A percentile compares a stretch with the other conserved stretches of the same genome.
Conservation (phyloP, 768 basidiomycete genomes). For the Trametes meyenii region DNA sequence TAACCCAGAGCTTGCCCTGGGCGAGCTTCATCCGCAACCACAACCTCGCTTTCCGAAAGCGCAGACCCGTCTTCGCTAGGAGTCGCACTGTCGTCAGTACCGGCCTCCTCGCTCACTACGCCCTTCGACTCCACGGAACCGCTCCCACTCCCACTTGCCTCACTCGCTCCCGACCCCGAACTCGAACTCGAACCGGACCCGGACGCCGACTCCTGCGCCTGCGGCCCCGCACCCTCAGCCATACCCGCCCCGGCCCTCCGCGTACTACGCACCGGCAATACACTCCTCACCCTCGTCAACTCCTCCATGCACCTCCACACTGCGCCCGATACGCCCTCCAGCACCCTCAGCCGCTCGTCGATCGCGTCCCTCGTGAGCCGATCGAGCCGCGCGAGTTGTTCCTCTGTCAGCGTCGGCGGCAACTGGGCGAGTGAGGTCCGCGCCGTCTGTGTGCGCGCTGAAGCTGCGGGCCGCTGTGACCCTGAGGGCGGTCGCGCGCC, state of each 20-base stretch:
- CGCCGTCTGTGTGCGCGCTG: neutral
- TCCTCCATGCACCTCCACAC: conserved; percentile 81
- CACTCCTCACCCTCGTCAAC: conserved; percentile 72
- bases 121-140: too few species aligned
- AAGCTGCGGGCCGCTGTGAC: neutral
- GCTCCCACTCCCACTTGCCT: too few species aligned
- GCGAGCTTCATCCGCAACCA: neutral
- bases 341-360: conserved; percentile 77
- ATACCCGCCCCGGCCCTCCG: neutral
- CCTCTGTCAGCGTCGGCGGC: conserved; percentile 55
- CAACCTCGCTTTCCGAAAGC: neutral
- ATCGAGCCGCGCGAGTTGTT: conserved; percentile 69
- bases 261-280: conserved; percentile 48
- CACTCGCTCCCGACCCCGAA: neutral
- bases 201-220: neutral
- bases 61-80: too few species aligned
- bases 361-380: conserved; percentile 75
- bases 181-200: neutral
- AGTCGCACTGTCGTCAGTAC: too few species aligned
- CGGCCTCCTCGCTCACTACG: too few species aligned
- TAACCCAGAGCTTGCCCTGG: too few species aligned
- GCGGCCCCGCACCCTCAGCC: neutral
- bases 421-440: conserved; percentile 31
- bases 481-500: neutral
- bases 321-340: conserved; percentile 76